Conservation (phyloP, 148 eudicot genomes). For the Agrostemma githago region DNA sequence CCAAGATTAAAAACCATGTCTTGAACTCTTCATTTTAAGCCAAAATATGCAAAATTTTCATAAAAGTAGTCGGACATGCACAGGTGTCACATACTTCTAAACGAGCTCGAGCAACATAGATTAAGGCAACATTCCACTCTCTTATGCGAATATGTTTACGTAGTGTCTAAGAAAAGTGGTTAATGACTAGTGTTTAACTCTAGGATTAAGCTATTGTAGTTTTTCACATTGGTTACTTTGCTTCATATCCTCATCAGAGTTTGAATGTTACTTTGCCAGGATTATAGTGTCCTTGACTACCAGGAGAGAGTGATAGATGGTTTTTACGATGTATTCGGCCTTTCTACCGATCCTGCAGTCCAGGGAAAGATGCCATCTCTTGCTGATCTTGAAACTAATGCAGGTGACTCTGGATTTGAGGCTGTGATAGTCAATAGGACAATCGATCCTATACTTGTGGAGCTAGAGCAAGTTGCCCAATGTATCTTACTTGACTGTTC, state of each 20-base stretch:
- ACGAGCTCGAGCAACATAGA: not conserved
- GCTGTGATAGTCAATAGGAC: conserved; percentile 75
- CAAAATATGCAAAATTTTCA: too few species aligned
- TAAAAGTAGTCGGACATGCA: too few species aligned
- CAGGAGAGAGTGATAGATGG: conserved; percentile 93
- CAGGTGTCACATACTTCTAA: too few species aligned
- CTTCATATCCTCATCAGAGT: conserved; percentile 12
- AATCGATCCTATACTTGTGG: conserved; percentile 78
- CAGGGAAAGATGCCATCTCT: conserved; percentile 88
- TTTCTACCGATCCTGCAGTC: conserved; percentile 50
- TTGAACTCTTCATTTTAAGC: too few species aligned
- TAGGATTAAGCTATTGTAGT: not conserved
- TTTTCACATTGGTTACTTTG: not conserved
- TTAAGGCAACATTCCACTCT: not conserved
- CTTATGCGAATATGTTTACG: not conserved
- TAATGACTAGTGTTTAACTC: not conserved
- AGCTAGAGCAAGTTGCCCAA: conserved; percentile 85
- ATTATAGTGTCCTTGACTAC: conserved; percentile 83
- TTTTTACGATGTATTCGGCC: conserved; percentile 82
- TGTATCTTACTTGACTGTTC: conserved; percentile 77
- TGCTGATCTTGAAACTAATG: conserved; percentile 66
- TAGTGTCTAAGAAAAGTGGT: not conserved
- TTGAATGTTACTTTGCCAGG: conserved; percentile 42
- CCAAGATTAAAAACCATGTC: too few species aligned
- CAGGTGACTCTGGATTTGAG: conserved; percentile 73